Conservation (phyloP, 192 early-diverging fungal species). For the Mortierella claussenii region DNA sequence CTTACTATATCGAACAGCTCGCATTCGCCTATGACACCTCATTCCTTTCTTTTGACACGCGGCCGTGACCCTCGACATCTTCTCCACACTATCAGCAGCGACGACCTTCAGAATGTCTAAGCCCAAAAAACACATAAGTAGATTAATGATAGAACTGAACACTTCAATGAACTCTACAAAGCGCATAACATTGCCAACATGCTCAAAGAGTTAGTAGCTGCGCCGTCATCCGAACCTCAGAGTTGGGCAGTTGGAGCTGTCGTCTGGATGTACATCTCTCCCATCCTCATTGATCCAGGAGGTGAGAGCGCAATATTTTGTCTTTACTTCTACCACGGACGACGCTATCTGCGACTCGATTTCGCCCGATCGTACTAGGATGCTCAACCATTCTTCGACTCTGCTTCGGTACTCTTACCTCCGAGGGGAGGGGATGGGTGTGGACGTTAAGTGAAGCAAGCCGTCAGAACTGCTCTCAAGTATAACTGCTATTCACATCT, state of each 20-base stretch:
- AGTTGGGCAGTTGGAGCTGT: neutral
- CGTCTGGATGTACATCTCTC: neutral
- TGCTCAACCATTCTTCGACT: too few species aligned
- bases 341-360: too few species aligned
- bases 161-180: neutral
- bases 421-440: too few species aligned
- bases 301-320: too few species aligned
- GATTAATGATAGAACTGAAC: neutral
- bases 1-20: neutral
- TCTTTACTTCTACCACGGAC: too few species aligned
- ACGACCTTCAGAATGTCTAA: neutral
- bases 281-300: neutral
- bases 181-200: neutral
- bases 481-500: too few species aligned
- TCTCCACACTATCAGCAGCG: neutral
- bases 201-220: neutral
- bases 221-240: neutral
- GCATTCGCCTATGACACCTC: slow-evolving; percentile 19
- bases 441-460: too few species aligned
- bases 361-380: too few species aligned
- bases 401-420: too few species aligned
- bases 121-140: neutral
- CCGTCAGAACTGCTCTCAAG: too few species aligned
- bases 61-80: slow-evolving; percentile 8
- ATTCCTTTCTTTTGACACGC: slow-evolving; percentile 9